These are phyloP conservation scores for Iris macrosiphon DNA, from an alignment of 106 monocot genomes.

Conservation along the genomic window DNA sequence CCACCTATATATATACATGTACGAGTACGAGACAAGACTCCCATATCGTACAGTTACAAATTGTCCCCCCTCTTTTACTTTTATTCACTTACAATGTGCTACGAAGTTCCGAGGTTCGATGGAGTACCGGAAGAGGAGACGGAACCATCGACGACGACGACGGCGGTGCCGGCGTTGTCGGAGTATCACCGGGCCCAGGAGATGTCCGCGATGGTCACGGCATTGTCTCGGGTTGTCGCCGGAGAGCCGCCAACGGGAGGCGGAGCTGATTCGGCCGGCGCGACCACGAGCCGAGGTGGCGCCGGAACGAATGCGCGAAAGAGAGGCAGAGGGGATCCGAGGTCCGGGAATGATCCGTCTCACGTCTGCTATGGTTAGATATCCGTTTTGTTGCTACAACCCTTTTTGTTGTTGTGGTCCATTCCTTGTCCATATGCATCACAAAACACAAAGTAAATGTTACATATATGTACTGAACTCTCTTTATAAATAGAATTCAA, in stretches of 20 bases:
- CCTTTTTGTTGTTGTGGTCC: not conserved
- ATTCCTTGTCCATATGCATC: no score
- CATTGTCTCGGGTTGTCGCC: slow-evolving; percentile 26
- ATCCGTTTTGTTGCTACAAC: not conserved
- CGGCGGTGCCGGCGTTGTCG: not conserved
- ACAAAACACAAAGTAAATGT: no score
- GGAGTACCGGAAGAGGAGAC: not conserved
- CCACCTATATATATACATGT: slow-evolving; percentile 4
- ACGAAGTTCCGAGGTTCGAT: slow-evolving; percentile 5
- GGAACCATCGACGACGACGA: not conserved
- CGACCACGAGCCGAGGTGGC: not conserved
- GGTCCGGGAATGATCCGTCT: not conserved
- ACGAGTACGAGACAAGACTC: no score
- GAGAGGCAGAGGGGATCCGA: slow-evolving; percentile 12
- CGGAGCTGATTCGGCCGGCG: not conserved
- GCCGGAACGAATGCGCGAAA: not conserved
- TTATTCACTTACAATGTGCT: slow-evolving; percentile 5
- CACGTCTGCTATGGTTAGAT: not conserved
- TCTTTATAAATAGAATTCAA: no score
- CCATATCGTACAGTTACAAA: not conserved
- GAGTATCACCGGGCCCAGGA: slow-evolving; percentile 5
- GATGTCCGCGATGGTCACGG: slow-evolving; percentile 32
- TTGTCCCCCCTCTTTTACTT: not conserved
- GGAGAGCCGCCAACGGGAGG: not conserved
- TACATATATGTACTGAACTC: no score